Evolutionary conservation across 2,329 filamentous ascomycete genomes (phyloP).

Genomic region (Nemania sp.): DNA sequence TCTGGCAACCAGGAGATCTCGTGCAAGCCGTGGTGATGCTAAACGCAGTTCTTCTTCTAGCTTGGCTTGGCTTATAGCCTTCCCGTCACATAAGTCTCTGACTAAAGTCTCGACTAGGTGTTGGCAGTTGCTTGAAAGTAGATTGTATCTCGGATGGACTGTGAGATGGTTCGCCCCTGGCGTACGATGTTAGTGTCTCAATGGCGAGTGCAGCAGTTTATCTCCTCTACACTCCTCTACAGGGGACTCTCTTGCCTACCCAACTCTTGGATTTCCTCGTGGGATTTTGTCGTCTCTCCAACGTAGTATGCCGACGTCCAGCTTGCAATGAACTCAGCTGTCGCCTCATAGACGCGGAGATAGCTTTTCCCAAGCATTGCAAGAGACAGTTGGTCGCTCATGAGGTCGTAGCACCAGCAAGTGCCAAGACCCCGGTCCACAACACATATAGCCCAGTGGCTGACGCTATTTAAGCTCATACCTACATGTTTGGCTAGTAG

Average conservation of each 20-base stretch:
- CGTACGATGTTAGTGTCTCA: neutral
- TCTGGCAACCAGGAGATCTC: slow-evolving; percentile 50
- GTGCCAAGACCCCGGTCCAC: slow-evolving; percentile 44
- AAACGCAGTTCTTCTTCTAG: slow-evolving; percentile 49
- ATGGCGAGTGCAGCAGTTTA: neutral
- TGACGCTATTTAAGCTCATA: slow-evolving; percentile 49
- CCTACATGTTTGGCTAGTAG: slow-evolving; percentile 48
- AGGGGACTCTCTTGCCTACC: slow-evolving; percentile 40
- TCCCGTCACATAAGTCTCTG: slow-evolving; percentile 49
- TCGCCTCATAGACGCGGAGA: slow-evolving; percentile 49
- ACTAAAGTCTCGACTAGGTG: slow-evolving; percentile 51
- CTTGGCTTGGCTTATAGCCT: slow-evolving; percentile 50
- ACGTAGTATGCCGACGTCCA: slow-evolving; percentile 51
- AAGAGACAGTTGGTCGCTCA: slow-evolving; percentile 50
- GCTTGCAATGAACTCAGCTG: slow-evolving; percentile 45
- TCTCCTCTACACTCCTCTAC: neutral
- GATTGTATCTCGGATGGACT: slow-evolving; percentile 50
- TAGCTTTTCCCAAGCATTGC: slow-evolving; percentile 47
- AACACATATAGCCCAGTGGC: slow-evolving; percentile 49
- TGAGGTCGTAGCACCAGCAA: slow-evolving; percentile 49
- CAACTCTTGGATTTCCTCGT: slow-evolving; percentile 48
- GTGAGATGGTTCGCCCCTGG: slow-evolving; percentile 41
- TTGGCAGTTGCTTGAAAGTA: slow-evolving; percentile 51
- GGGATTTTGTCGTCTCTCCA: slow-evolving; percentile 50
- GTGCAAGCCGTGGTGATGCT: slow-evolving; percentile 48